Conservation (phyloP, 352 stramenopile genomes). For the Globisporangium ultimum region DNA sequence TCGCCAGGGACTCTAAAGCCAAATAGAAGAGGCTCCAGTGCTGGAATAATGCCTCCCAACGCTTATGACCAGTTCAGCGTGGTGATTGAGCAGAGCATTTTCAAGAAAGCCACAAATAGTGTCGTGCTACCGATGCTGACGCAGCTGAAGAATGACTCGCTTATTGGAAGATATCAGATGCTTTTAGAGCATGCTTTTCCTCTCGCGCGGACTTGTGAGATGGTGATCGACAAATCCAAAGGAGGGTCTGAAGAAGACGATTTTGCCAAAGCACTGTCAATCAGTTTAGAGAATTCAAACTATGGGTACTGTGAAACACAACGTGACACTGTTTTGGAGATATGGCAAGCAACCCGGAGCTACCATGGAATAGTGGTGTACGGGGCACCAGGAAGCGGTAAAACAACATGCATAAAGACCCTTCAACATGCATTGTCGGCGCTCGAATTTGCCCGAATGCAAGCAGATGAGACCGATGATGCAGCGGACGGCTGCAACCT, state of each 20-base stretch:
- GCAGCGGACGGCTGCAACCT: no score
- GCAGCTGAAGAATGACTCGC: neutral
- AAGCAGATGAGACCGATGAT: neutral
- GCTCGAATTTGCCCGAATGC: slow-evolving; percentile 28
- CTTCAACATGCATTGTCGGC: slow-evolving; percentile 47
- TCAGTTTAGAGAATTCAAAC: slow-evolving; percentile 32
- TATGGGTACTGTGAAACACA: slow-evolving; percentile 12
- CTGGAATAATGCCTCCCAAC: neutral
- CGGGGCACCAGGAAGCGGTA: slow-evolving; percentile 35
- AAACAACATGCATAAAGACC: slow-evolving; percentile 43
- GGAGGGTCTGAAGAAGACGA: slow-evolving; percentile 18
- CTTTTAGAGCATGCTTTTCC: slow-evolving; percentile 26
- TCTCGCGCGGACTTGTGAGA: slow-evolving; percentile 14
- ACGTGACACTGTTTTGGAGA: slow-evolving; percentile 29
- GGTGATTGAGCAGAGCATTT: slow-evolving; percentile 11
- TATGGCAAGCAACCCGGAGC: slow-evolving; percentile 32
- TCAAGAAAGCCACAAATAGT: slow-evolving; percentile 6
- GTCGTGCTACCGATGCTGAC: slow-evolving; percentile 1
- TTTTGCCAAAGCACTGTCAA: slow-evolving; percentile 38
- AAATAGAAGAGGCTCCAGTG: neutral
- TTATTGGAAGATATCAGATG: slow-evolving; percentile 2
- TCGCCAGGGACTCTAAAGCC: neutral
- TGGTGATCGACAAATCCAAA: slow-evolving; percentile 15
- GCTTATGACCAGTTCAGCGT: slow-evolving; percentile 1
- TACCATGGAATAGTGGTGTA: slow-evolving; percentile 31